Conservation (phyloP, 768 basidiomycete genomes). For the Boletus eberwhitei region DNA sequence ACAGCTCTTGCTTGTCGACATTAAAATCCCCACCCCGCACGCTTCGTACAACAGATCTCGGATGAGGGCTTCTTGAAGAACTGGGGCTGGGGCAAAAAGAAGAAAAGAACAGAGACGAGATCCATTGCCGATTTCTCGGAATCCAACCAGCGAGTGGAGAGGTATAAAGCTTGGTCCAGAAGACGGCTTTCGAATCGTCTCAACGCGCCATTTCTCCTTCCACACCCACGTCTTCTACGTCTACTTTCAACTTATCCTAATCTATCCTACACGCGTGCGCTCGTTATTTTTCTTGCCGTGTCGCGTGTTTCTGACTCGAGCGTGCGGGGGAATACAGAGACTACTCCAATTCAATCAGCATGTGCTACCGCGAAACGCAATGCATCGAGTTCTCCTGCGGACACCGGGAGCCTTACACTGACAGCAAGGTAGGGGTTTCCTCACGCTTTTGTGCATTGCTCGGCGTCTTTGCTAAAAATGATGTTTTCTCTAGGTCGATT, state of each 20-base stretch:
- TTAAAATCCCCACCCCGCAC: conserved; percentile 21
- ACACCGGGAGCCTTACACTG: conserved; percentile 32
- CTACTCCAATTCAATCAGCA: conserved; percentile 17
- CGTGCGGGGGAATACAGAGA: conserved; percentile 5
- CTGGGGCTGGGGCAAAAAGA: conserved; percentile 4
- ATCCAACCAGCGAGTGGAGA: neutral
- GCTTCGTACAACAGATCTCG: neutral
- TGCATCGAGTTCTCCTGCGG: conserved; percentile 38
- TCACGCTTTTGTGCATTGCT: conserved; percentile 21
- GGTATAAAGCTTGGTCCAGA: conserved; percentile 23
- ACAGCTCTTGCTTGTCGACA: conserved; percentile 8
- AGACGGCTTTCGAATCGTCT: neutral
- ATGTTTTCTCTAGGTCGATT: conserved; percentile 38
- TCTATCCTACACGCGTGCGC: conserved; percentile 24
- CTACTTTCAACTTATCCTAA: conserved; percentile 15
- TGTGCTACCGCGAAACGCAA: conserved; percentile 44
- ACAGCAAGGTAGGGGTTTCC: conserved; percentile 29
- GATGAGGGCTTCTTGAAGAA: conserved; percentile 7
- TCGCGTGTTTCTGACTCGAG: conserved; percentile 11
- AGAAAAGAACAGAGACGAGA: neutral
- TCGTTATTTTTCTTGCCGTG: neutral
- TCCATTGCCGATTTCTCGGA: conserved; percentile 5
- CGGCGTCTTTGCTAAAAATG: conserved; percentile 14
- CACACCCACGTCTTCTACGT: neutral
- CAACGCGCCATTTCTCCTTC: conserved; percentile 6